Base-by-base conservation (phyloP, 2,329 filamentous ascomycete genomes). In the Cercospora sp. region DNA sequence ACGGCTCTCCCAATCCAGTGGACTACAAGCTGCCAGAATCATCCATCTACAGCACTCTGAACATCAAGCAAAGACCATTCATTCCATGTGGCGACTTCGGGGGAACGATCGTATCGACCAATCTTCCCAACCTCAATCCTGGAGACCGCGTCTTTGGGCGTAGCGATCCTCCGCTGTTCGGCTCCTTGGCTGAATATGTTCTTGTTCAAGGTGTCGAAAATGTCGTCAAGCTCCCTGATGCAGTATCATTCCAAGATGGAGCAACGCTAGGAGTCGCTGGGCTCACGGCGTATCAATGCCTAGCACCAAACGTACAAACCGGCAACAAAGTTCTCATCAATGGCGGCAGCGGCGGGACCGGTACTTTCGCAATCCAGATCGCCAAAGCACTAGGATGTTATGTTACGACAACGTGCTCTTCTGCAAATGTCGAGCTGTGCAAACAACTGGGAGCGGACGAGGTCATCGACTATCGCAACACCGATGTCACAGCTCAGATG, bases 331-430 rank as follows among this genome's bases (percentile, higher is more conserved):
- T 91, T 7, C 87, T 90, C 73, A 85, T 90, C 76, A 90, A 90
- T 71, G 88, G 88, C 12, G 88, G 88, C 0, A 87, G 84, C 5
- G 89, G 89, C 9, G 89, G 89, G 0, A 85, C 82, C 0, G 89
- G 89, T 0, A 82, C 84, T 0, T 89, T 84, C 66, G 85, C 82
- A 0, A 86, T 91, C 63, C 89, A 91, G 74, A 84, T 90, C 55
- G 88, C 88, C 8, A 90, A 89, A 75, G 80, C 81, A 0, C 74
- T 87, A 3, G 88, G 88, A 0, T 88, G 85, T 71, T 80, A 85
- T 69, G 88, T 91, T 34, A 86, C 85, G 1, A 82, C 82, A 2
- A 84, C 83, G 4, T 91, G 89, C 73, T 90, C 88, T 9, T 82
- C 80, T 0, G 76, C 76, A 5, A 91, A 90, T 75, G 80, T 84